Percentiles rank a stretch among this genome's conserved stretches.
phyloP scores from a whole-genome alignment of 2,329 filamentous ascomycete species.

The Pseudocercospora cruenta region DNA sequence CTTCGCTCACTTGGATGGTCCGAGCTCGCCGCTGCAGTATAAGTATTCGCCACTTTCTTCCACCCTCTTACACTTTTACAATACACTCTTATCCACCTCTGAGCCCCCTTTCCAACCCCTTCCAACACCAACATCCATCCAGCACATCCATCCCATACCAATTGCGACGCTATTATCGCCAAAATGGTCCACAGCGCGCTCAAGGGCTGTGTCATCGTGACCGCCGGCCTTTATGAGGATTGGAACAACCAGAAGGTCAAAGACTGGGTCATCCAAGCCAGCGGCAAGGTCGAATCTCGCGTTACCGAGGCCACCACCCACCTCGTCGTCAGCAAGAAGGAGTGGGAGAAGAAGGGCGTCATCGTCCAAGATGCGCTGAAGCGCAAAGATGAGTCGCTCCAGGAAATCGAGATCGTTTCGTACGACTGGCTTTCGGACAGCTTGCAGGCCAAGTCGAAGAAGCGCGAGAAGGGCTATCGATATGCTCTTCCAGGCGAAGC shows the following conservation, averaged over 20 bases:
- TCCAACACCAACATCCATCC: neutral
- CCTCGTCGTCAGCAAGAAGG: constrained; percentile 66
- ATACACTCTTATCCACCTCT: neutral
- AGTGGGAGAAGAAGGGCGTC: constrained; percentile 49
- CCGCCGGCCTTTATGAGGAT: constrained; percentile 18
- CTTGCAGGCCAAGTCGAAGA: constrained; percentile 42
- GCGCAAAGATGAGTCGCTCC: constrained; percentile 17
- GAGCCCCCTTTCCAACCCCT: neutral
- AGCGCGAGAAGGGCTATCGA: constrained; percentile 21
- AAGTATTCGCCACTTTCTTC: neutral
- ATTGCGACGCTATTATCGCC: neutral
- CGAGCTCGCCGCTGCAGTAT: neutral
- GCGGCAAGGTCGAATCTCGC: constrained; percentile 58
- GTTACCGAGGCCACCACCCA: constrained; percentile 68
- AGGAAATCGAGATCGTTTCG: constrained; percentile 43
- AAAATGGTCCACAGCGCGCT: constrained; percentile 28
- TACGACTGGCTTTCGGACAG: constrained; percentile 55
- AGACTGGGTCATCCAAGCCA: constrained; percentile 67
- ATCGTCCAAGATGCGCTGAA: constrained; percentile 20
- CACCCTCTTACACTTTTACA: neutral
- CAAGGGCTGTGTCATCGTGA: constrained; percentile 24
- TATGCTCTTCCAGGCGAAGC: neutral
- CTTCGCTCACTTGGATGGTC: neutral
- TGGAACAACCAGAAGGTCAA: constrained; percentile 47
- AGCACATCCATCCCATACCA: neutral